Base-by-base conservation (phyloP, 768 basidiomycete species). In the Pleurotus djamor region DNA sequence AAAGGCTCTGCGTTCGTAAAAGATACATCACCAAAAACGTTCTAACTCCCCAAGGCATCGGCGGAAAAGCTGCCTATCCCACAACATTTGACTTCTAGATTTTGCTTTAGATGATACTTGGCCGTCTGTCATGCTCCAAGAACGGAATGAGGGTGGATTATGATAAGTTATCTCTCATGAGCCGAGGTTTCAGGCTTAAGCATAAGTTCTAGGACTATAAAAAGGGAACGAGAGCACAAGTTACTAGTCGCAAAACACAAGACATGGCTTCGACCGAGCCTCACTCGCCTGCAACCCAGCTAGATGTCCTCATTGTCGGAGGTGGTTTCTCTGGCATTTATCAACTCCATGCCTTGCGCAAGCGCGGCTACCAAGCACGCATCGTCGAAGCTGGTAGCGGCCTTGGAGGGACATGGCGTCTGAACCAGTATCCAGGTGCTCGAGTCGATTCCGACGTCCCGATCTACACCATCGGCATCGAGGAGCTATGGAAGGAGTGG, bases 351-450 rank as follows among this genome's bases (percentile, higher is more conserved):
- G 17, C 4, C 12, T 41, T 55, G 16, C 36, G 52, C 10, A 38
- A 55, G 10, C 41, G 34, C 36, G 52, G 52, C 34, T 43, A 41
- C 16, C 14, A 9, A 14, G 52, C 28, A 14, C 38, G 35, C 17
- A 43, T 38, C 13, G 34, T 43, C 8, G 45, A 61, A 32, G 45
- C 58, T n/a, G 32, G 44, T 12, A 68, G 60, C 45, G 65, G 61
- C 21, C 61, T 66, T 8, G 67, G 66, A 44, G 57, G 57, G 4
- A 38, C 16, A 7, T 58, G 57, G 57, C 17, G 43, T 17, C 38
- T 16, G 45, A 58, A 48, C 34, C 48, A 41, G 47, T 58, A 48
- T 16, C 57, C 57, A 16, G 57, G 57, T 33, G 57, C 47, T 7
- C 57, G 57, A 16, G 57, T 58, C 28, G 57, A 58, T 36, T 58